These are phyloP conservation scores for Aspergillus bertholletiae DNA, from an alignment of 495 filamentous ascomycete genomes.

Conservation along the genomic window DNA sequence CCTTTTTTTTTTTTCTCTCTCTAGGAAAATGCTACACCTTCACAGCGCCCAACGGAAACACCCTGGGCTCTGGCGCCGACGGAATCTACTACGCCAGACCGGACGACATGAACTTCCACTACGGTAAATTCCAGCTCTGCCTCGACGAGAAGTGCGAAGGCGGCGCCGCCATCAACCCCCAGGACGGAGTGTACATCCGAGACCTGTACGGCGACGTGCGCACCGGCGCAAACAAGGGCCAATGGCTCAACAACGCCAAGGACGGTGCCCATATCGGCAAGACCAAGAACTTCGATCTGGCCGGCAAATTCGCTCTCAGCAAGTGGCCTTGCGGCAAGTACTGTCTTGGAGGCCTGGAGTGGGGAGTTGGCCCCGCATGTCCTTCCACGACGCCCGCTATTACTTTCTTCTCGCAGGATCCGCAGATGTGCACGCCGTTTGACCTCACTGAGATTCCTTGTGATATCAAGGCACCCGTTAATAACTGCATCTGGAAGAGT, in stretches of 20 bases:
- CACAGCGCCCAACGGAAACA: conserved; percentile 4
- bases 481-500: conserved; percentile 13
- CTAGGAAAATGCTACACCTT: conserved; percentile 12
- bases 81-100: conserved; percentile 2
- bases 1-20: too few species aligned
- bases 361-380: conserved; percentile 3
- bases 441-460: conserved; percentile 7
- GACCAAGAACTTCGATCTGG: not conserved
- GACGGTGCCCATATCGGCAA: conserved; percentile 7
- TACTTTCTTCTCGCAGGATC: conserved; percentile 6
- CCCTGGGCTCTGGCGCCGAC: conserved; percentile 3
- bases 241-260: conserved; percentile 6
- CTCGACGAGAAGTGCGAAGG: not conserved
- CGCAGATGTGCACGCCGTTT: conserved; percentile 6
- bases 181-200: conserved; percentile 3
- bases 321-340: conserved; percentile 9
- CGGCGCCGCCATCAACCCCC: conserved; percentile 1
- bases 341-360: conserved; percentile 4
- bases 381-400: conserved; percentile 2
- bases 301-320: conserved; percentile 7
- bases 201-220: conserved; percentile 5
- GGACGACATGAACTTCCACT: conserved; percentile 3
- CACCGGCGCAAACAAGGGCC: not conserved
- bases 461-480: conserved; percentile 2
- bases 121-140: conserved; percentile 11